Conservation (phyloP, 768 basidiomycete genomes). For the Pleurotus eryngii region DNA sequence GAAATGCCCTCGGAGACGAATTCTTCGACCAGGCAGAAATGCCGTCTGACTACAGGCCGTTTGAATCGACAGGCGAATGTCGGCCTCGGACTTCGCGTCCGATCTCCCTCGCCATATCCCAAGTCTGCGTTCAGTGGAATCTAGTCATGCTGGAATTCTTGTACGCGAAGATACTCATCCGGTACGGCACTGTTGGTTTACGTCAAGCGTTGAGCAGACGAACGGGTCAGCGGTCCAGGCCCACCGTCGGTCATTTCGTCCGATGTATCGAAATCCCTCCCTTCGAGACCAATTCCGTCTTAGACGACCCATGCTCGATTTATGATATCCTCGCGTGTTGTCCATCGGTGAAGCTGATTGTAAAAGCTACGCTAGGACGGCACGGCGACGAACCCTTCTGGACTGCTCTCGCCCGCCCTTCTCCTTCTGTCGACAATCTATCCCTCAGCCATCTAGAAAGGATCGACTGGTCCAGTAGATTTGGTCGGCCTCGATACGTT, state of each 20-base stretch:
- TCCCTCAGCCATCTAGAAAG: not conserved
- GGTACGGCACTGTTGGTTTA: not conserved
- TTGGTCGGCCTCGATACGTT: not conserved
- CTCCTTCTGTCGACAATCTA: not conserved
- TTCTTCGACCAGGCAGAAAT: not conserved
- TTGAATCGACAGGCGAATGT: not conserved
- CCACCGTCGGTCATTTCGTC: conserved; percentile 1
- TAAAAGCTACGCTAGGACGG: not conserved
- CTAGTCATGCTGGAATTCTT: not conserved
- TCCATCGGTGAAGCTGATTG: not conserved
- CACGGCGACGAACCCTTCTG: not conserved
- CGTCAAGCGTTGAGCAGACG: not conserved
- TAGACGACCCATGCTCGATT: conserved; percentile 1
- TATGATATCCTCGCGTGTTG: conserved; percentile 1
- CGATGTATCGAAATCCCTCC: conserved; percentile 1
- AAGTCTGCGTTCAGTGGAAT: conserved; percentile 2
- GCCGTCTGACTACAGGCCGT: not conserved
- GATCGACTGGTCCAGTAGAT: conserved; percentile 3
- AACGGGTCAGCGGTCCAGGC: not conserved
- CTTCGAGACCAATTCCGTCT: not conserved
- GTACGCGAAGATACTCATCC: not conserved
- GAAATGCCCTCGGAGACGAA: not conserved
- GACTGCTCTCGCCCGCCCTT: conserved; percentile 1
- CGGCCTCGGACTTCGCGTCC: not conserved
- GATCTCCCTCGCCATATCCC: not conserved